Base-by-base conservation (phyloP, 331 rosid species). In the Erythrophleum ivorense region DNA sequence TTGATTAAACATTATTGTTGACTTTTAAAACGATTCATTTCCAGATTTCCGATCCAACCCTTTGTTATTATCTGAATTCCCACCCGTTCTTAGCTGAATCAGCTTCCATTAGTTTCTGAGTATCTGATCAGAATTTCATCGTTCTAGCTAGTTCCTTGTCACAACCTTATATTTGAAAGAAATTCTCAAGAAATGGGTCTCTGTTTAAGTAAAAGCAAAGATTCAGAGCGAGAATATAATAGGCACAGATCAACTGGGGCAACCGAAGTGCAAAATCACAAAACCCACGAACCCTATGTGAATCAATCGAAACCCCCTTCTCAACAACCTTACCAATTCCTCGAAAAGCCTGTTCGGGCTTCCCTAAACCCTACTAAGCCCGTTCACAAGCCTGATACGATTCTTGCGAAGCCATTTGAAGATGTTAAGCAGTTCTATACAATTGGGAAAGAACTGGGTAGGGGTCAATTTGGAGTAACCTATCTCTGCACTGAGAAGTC, bases 401-500 rank as follows among this genome's bases (percentile, higher is more conserved):
- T 95, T 63, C 90, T 95, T 0, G 99, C 93, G 40, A 95, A 89
- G 64, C 87, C 89, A 71, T 89, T 66, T 71, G 99, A 90, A 72
- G 97, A 95, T 82, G 97, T 95, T 57, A 95, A 80, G 80, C 75
- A 78, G 57, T 67, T 84, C 71, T 95, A 95, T 55, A 82, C 82
- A 7, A 34, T 93, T 2, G 97, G 97, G 5, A 95, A 88, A 45
- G 99, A 95, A 82, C 74, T 95, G 81, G 98, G 99, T 3, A 88
- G 99, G 80, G 99, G 99, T n/a, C 97, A 92, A 83, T 93, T 93
- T 84, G 99, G 98, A 48, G 99, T 95, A 6, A 92, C 92, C n/a
- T 82, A 91, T 79, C 89, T 89, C 0, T 93, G 99, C 64, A 87
- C 89, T 38, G 98, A 95, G 88, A 92, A 70, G 84, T 86, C 98